A percentile compares a stretch with the other conserved stretches of the same genome.
phyloP scores from a whole-genome alignment of 192 early-diverging fungal species.

The Mortierella claussenii region DNA sequence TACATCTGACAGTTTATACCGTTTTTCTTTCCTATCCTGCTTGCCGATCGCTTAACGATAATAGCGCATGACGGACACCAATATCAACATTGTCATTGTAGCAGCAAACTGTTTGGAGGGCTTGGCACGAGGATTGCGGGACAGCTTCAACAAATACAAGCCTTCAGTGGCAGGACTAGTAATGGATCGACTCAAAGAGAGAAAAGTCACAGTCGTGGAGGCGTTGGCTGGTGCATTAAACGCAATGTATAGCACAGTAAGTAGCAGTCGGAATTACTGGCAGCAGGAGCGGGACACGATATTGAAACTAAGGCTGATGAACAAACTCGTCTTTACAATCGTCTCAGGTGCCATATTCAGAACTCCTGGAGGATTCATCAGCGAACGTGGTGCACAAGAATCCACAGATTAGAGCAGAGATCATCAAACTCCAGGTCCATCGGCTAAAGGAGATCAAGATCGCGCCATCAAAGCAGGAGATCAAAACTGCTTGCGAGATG shows the following conservation, averaged over 20 bases:
- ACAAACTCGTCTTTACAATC: not conserved
- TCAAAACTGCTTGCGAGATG: slow-evolving; percentile 82
- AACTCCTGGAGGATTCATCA: slow-evolving; percentile 83
- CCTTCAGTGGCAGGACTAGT: slow-evolving; percentile 73
- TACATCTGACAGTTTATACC: not conserved
- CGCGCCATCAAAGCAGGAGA: slow-evolving; percentile 80
- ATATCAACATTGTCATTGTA: slow-evolving; percentile 84
- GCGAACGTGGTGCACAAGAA: slow-evolving; percentile 87
- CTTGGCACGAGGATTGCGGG: slow-evolving; percentile 82
- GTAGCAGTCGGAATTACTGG: not conserved
- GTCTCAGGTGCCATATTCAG: slow-evolving; percentile 60
- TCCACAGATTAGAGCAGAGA: slow-evolving; percentile 87
- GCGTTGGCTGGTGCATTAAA: slow-evolving; percentile 83
- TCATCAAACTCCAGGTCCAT: slow-evolving; percentile 77
- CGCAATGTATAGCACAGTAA: slow-evolving; percentile 79
- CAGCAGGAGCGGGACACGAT: too few relatives aligned
- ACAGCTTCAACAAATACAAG: slow-evolving; percentile 85
- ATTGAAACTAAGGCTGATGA: too few relatives aligned
- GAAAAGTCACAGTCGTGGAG: slow-evolving; percentile 90
- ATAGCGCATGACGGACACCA: slow-evolving; percentile 84
- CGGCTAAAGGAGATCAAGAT: slow-evolving; percentile 78
- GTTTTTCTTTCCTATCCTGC: not conserved
- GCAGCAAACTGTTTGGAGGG: slow-evolving; percentile 86
- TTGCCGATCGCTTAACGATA: too few relatives aligned
- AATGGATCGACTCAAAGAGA: slow-evolving; percentile 96